Base-by-base conservation (phyloP, 1,284 basidiomycete species). In the Apiotrichum gracile region DNA sequence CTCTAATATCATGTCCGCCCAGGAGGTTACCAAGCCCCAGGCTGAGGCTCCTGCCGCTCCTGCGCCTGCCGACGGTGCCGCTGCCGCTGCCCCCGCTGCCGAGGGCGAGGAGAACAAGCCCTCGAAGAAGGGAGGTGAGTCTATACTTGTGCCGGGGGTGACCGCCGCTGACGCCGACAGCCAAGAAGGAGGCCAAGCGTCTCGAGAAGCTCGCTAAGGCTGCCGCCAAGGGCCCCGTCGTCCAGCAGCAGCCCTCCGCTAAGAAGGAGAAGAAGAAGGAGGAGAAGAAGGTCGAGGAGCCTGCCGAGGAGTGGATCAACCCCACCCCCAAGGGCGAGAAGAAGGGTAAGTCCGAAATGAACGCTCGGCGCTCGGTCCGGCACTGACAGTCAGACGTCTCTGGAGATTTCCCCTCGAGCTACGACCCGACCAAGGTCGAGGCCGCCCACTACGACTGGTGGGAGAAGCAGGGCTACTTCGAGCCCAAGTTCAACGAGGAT, bases 371-470 rank as follows among this genome's bases (percentile, higher is more conserved):
- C n/a, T n/a, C n/a, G n/a, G n/a, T n/a, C n/a, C n/a, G n/a, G n/a
- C n/a, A 13, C 26, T 26, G 12, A 17, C n/a, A 6, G 40, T 9
- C 61, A 93, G 92, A 97, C 76, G 80, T 97, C 56, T 84, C 87
- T 4, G 80, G 74, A 10, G 65, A 76, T 56, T 60, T 86, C 60
- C 88, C 91, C 7, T 81, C 81, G 29, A 88, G 88, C 5, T 99
- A 97, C 78, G 94, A 98, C 73, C 96, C 94, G 13, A 85, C 88
- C 61, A 90, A 91, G 49, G 87, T 98, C 60, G 96, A 98, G 74
- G 82, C 92, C 7, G 87, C 91, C 12, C 97, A 96, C 91, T 98
- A 97, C 70, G 91, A 94, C 66, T 98, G 96, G 96, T 98, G 96
- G 96, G 80, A 85, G 52, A 82, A 85, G 26, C 80, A 88, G 70